Evolutionary conservation across 352 stramenopile species (phyloP).

Genomic region (Thalassiosira delicatula): DNA sequence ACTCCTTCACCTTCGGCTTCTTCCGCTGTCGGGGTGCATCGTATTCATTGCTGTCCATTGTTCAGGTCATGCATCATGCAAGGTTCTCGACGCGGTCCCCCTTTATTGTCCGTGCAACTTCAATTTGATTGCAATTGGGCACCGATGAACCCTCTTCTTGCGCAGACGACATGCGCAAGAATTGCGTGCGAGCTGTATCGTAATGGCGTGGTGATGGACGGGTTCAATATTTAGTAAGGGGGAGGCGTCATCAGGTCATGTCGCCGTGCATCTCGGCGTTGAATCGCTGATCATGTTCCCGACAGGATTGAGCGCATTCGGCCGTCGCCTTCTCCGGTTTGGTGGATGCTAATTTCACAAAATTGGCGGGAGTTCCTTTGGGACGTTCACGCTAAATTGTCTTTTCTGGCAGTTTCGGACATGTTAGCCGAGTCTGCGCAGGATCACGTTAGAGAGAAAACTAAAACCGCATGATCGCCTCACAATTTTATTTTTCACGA

Average conservation of each 20-base stretch:
- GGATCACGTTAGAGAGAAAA: too few species aligned
- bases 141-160: constrained; percentile 10
- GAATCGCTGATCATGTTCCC: constrained; percentile 27
- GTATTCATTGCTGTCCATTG: constrained; percentile 51
- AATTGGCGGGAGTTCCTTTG: not conserved
- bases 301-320: not conserved
- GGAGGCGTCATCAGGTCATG: not conserved
- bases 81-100: not conserved
- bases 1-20: constrained; percentile 48
- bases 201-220: too few species aligned
- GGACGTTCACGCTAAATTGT: not conserved
- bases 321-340: not conserved
- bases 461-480: too few species aligned
- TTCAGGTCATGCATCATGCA: constrained; percentile 10
- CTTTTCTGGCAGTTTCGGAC: not conserved
- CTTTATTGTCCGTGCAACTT: not conserved
- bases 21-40: constrained; percentile 38
- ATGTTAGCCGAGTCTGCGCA: too few species aligned
- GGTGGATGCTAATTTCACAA: not conserved
- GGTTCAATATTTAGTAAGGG: too few species aligned
- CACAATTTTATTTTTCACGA: too few species aligned
- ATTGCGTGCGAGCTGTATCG: too few species aligned
- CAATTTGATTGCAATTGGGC: not conserved
- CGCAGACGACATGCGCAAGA: too few species aligned
- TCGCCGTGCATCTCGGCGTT: constrained; percentile 34